Evolutionary conservation across 495 filamentous ascomycete species (phyloP).

Genomic region (Tuber microsphaerosporum): DNA sequence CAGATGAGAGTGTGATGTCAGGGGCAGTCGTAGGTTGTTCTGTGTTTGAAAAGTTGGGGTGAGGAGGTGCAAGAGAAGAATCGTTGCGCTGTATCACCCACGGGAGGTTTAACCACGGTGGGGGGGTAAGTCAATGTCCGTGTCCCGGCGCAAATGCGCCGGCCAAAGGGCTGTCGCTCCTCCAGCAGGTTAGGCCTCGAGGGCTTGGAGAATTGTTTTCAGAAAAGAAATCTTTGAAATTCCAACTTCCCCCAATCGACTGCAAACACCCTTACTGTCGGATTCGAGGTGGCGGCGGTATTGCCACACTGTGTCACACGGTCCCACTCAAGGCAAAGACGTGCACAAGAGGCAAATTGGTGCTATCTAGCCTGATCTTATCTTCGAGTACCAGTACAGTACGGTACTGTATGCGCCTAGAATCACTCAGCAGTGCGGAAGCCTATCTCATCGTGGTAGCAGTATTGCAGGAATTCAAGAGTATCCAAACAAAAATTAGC

Average conservation of each 20-base stretch:
- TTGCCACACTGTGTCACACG: not conserved
- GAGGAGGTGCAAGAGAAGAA: conserved; percentile 1
- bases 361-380: not conserved
- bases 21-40: not conserved
- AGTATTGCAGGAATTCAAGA: not conserved
- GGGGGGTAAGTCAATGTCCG: not conserved
- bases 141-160: not conserved
- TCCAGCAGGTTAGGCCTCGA: not conserved
- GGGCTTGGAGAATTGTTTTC: not conserved
- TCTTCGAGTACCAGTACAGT: not conserved
- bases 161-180: not conserved
- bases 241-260: not conserved
- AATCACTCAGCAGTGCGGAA: not conserved
- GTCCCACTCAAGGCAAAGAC: not conserved
- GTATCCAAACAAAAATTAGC: not conserved
- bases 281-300: not conserved
- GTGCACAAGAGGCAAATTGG: not conserved
- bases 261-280: not conserved
- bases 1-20: conserved; percentile 4
- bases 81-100: not conserved
- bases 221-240: not conserved
- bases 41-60: not conserved
- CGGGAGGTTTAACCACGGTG: not conserved
- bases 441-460: not conserved
- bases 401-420: not conserved